These are phyloP conservation scores for Pyricularia sp. DNA, from an alignment of 2,329 filamentous ascomycete genomes.

Conservation along the genomic window DNA sequence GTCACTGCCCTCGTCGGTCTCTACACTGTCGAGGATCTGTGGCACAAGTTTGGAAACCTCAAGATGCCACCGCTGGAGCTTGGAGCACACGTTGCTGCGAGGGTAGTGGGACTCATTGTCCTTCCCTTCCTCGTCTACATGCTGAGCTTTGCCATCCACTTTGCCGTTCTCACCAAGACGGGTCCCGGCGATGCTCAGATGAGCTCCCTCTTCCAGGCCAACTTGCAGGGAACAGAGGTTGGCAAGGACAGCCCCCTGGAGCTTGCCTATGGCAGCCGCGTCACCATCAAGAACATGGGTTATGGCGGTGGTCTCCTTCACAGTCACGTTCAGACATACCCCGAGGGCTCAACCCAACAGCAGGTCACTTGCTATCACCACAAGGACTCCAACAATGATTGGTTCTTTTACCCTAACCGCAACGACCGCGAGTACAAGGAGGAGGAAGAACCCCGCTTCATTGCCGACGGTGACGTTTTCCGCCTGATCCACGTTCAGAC, in stretches of 20 bases:
- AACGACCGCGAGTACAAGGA: conserved; percentile 62
- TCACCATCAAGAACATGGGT: conserved; percentile 97
- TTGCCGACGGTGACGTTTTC: conserved; percentile 68
- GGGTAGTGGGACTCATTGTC: conserved; percentile 79
- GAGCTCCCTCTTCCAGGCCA: conserved; percentile 98
- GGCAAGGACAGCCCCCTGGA: conserved; percentile 92
- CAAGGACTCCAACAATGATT: conserved; percentile 99
- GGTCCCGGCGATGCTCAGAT: conserved; percentile 99
- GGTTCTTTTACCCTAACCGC: conserved; percentile 97
- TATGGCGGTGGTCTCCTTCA: conserved; percentile 95
- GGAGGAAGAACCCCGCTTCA: conserved; percentile 62
- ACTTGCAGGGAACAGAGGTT: conserved; percentile 86
- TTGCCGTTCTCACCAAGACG: conserved; percentile 84
- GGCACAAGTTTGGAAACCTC: conserved; percentile 93
- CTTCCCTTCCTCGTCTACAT: conserved; percentile 88
- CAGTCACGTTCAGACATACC: conserved; percentile 92
- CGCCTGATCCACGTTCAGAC: conserved; percentile 92
- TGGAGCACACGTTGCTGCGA: conserved; percentile 67
- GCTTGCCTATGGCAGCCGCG: conserved; percentile 77
- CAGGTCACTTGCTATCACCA: conserved; percentile 99
- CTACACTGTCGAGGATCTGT: conserved; percentile 93
- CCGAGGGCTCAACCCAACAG: conserved; percentile 87
- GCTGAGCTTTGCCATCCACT: conserved; percentile 91
- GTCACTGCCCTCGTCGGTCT: conserved; percentile 89
- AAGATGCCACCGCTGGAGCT: conserved; percentile 72